Percentiles rank a stretch among this genome's conserved stretches.
phyloP scores from a whole-genome alignment of 2,329 filamentous ascomycete genomes.

The Triangularia verruculosa region DNA sequence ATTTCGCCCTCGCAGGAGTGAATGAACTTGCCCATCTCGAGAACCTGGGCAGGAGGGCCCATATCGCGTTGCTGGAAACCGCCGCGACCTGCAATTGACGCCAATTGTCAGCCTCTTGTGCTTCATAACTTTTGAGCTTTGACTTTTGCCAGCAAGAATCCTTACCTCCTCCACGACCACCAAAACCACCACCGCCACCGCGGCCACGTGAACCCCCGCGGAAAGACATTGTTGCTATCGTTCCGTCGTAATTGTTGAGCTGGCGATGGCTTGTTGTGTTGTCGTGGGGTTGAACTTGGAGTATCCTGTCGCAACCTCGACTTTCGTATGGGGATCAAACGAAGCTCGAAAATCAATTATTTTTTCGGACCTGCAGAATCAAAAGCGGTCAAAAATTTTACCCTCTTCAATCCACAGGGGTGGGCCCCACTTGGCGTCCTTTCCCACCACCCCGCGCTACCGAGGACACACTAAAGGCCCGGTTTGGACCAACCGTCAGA shows the following conservation, averaged over 20 bases:
- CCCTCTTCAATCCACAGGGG: slow-evolving; percentile 9
- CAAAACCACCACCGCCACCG: slow-evolving; percentile 43
- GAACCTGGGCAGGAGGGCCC: slow-evolving; percentile 60
- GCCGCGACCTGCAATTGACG: slow-evolving; percentile 50
- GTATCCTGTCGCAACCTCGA: slow-evolving; percentile 12
- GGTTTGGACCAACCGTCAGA: background rate
- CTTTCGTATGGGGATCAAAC: slow-evolving; percentile 2
- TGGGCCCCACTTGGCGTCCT: slow-evolving; percentile 1
- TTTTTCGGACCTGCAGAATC: slow-evolving; percentile 20
- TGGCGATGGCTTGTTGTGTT: slow-evolving; percentile 14
- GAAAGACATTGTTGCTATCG: slow-evolving; percentile 54
- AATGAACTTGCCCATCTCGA: slow-evolving; percentile 90
- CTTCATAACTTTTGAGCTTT: background rate
- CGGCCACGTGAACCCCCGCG: slow-evolving; percentile 49
- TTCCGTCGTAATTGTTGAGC: slow-evolving; percentile 17
- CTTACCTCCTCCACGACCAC: slow-evolving; percentile 51
- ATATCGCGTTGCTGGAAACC: slow-evolving; percentile 58
- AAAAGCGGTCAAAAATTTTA: slow-evolving; percentile 26
- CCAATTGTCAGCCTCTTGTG: background rate
- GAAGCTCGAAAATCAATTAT: slow-evolving; percentile 11
- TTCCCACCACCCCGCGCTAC: background rate
- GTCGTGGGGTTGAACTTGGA: slow-evolving; percentile 6
- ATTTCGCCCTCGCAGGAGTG: slow-evolving; percentile 97
- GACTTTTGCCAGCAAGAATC: background rate
- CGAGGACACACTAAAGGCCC: background rate